Evolutionary conservation across 1,284 basidiomycete species (phyloP).

Genomic region (Flammula alnicola): DNA sequence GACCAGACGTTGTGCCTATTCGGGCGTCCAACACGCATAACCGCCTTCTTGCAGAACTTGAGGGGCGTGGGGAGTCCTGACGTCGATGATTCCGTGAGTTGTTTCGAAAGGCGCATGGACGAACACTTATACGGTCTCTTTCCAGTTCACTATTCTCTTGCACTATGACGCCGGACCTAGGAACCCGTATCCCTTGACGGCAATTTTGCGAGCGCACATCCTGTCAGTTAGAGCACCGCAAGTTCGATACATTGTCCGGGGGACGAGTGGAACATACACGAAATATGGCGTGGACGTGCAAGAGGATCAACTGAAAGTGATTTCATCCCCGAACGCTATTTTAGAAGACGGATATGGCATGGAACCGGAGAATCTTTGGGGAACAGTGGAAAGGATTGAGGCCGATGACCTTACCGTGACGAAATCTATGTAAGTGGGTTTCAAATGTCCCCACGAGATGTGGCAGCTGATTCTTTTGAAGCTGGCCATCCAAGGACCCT

Average conservation of each 20-base stretch:
- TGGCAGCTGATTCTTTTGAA: slow-evolving; percentile 31
- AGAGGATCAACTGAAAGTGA: slow-evolving; percentile 69
- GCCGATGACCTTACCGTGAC: slow-evolving; percentile 50
- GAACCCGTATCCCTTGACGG: slow-evolving; percentile 63
- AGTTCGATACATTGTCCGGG: slow-evolving; percentile 71
- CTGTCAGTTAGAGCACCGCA: slow-evolving; percentile 71
- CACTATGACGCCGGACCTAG: slow-evolving; percentile 51
- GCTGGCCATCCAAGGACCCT: slow-evolving; percentile 66
- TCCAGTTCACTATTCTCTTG: slow-evolving; percentile 71
- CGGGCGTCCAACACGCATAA: slow-evolving; percentile 73
- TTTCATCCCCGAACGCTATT: slow-evolving; percentile 53
- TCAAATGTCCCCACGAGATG: neutral
- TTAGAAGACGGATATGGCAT: slow-evolving; percentile 51
- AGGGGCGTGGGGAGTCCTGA: slow-evolving; percentile 64
- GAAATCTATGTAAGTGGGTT: slow-evolving; percentile 48
- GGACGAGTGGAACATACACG: slow-evolving; percentile 71
- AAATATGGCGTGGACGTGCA: slow-evolving; percentile 84
- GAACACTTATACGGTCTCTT: slow-evolving; percentile 6
- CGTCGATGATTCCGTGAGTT: slow-evolving; percentile 69
- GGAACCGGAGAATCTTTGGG: slow-evolving; percentile 67
- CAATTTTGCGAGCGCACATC: slow-evolving; percentile 70
- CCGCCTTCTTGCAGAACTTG: slow-evolving; percentile 71
- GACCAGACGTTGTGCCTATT: slow-evolving; percentile 83
- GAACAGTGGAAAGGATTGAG: slow-evolving; percentile 58
- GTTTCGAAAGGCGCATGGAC: neutral